Percentiles rank a stretch among this genome's conserved stretches.
Conservation (phyloP, 108 stramenopile genomes). For the Aurantiochytrium sp. region DNA sequence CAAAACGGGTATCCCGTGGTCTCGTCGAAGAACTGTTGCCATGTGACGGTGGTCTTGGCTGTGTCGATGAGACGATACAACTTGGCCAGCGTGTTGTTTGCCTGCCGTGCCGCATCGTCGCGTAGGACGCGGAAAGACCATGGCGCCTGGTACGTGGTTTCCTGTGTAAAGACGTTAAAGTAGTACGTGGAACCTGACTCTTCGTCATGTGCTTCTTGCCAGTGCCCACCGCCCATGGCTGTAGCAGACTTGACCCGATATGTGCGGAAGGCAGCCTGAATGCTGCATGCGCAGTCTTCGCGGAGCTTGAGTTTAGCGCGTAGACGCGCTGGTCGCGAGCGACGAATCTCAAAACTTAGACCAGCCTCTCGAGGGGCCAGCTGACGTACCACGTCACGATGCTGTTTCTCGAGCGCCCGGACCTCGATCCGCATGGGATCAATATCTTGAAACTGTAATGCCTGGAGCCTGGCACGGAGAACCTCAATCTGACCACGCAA, state of each 20-base stretch:
- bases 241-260: not conserved
- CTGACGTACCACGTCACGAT: not conserved
- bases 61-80: not conserved
- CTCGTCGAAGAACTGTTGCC: constrained; percentile 2
- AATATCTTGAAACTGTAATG: not conserved
- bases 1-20: not conserved
- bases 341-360: not conserved
- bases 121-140: not conserved
- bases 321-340: not conserved
- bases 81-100: not conserved
- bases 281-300: not conserved
- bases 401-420: not conserved
- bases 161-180: not conserved
- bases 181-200: not conserved
- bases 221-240: not conserved
- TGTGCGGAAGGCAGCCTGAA: not conserved
- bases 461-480: not conserved
- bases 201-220: not conserved
- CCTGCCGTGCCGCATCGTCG: not conserved
- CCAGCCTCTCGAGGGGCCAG: not conserved
- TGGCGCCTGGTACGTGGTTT: not conserved
- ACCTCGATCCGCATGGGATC: not conserved
- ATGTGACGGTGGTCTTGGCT: not conserved
- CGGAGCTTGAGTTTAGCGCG: not conserved
- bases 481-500: not conserved